phyloP scores from a whole-genome alignment of 2,329 filamentous ascomycete species.

The Blastomyces parvus region DNA sequence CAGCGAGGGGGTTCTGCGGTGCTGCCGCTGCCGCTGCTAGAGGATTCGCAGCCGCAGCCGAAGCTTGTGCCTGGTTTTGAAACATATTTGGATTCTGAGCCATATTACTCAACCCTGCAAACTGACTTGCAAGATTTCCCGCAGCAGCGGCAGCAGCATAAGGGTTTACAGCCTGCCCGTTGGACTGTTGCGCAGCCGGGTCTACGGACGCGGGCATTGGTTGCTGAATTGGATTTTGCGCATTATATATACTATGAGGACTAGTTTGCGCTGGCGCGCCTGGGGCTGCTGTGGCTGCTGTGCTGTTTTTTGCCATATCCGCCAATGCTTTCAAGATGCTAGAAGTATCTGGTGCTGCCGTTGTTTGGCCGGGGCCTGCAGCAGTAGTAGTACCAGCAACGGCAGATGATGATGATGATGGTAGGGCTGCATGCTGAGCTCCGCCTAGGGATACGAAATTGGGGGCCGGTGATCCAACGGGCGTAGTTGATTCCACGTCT shows the following conservation, averaged over 20 bases:
- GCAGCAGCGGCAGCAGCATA: slow-evolving; percentile 47
- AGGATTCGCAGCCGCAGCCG: slow-evolving; percentile 31
- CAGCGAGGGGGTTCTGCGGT: slow-evolving; percentile 33
- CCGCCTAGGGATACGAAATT: slow-evolving; percentile 34
- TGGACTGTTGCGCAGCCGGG: slow-evolving; percentile 32
- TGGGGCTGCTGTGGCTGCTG: slow-evolving; percentile 37
- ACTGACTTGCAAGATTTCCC: slow-evolving; percentile 40
- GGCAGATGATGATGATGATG: slow-evolving; percentile 17
- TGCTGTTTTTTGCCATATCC: slow-evolving; percentile 69
- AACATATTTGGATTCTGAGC: slow-evolving; percentile 28
- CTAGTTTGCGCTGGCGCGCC: slow-evolving; percentile 32
- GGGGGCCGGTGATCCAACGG: slow-evolving; percentile 45
- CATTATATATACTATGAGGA: slow-evolving; percentile 42
- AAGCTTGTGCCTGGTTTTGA: slow-evolving; percentile 30
- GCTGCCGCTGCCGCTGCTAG: slow-evolving; percentile 21
- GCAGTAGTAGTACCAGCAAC: slow-evolving; percentile 19
- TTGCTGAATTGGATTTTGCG: slow-evolving; percentile 35
- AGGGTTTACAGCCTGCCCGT: slow-evolving; percentile 40
- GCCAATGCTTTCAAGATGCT: slow-evolving; percentile 70
- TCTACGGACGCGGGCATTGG: slow-evolving; percentile 38
- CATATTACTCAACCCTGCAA: slow-evolving; percentile 38
- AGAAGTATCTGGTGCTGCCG: slow-evolving; percentile 45
- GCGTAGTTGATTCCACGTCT: slow-evolving; percentile 61
- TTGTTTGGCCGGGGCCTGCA: slow-evolving; percentile 21
- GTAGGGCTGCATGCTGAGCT: slow-evolving; percentile 19